Evolutionary conservation across 2,329 filamentous ascomycete genomes (phyloP), one percentile per base, ranked within the genome.

Genomic region (Pseudogymnoascus sp.): DNA sequence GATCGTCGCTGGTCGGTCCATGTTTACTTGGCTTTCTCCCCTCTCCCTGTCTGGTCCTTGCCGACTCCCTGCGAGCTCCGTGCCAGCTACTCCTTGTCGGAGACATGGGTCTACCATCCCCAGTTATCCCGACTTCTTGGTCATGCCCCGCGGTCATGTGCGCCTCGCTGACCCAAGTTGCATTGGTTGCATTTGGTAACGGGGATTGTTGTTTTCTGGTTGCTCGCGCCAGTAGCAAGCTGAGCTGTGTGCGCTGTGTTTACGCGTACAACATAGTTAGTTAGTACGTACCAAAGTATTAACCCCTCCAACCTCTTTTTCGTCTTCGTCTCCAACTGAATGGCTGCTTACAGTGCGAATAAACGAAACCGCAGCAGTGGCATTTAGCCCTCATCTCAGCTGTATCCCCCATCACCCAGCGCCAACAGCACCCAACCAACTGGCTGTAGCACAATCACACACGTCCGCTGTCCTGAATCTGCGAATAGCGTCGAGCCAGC

Each of bases 91-190:
- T 47, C 42, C 42, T 47, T 24, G 42, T 47, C 42, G 21, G 21
- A 4, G 21, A 47, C 42, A 47, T 47, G 42, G 42, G 42, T 47
- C 21, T n/a, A 4, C 5, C 42, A 47, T 47, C 42, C 42, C 42
- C 42, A 47, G 42, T 47, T 47, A 47, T 47, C 42, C 42, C 42
- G 42, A 47, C 42, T 47, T 47, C 42, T 47, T 47, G 42, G 42
- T 47, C 42, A 47, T 47, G 42, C 42, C 42, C 42, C 42, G 42
- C 42, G 42, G 42, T 47, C 42, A 47, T 47, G 42, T 47, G 42
- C 42, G 42, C 42, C 42, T 47, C 42, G 26, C 13, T 47, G 42
- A 47, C 21, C 42, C 42, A 26, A 47, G 42, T 26, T 47, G 21
- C 42, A 47, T 47, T 26, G 21, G 42, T 4, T 47, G 21, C 42